phyloP scores from a whole-genome alignment of 2,329 filamentous ascomycete genomes.

The Cladophialophora exuberans region DNA sequence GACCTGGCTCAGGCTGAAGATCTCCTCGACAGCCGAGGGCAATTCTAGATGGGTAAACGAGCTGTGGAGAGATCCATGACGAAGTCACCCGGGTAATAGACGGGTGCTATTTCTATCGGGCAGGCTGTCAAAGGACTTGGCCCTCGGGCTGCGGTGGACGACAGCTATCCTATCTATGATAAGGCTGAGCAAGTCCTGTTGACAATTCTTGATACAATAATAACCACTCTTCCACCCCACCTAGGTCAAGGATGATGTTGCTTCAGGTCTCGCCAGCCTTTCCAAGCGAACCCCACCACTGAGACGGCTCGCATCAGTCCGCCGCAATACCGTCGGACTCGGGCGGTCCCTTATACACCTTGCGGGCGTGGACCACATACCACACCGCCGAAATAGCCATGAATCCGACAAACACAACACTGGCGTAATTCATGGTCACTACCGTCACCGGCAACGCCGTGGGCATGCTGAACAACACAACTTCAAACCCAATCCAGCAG shows the following conservation, averaged over 20 bases:
- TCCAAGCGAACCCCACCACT: no score
- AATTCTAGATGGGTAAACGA: neutral
- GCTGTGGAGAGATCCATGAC: neutral
- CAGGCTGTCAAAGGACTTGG: neutral
- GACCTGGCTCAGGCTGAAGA: neutral
- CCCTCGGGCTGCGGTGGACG: no score
- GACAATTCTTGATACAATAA: no score
- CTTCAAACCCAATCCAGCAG: constrained; percentile 56
- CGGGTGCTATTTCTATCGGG: neutral
- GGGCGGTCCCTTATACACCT: constrained; percentile 45
- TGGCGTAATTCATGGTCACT: constrained; percentile 61
- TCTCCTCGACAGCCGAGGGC: constrained; percentile 1
- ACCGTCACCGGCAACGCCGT: constrained; percentile 57
- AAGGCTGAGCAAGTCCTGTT: no score
- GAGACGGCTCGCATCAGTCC: neutral
- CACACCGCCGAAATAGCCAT: constrained; percentile 54
- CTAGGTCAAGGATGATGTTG: no score
- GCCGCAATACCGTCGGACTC: constrained; percentile 37
- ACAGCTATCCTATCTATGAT: no score
- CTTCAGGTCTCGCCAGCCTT: no score
- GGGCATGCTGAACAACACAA: constrained; percentile 59
- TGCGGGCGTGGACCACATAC: constrained; percentile 57
- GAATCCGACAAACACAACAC: constrained; percentile 61
- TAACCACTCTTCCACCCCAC: no score
- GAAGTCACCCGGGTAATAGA: neutral